Evolutionary conservation across 257 asterid genomes (phyloP), one percentile per base, ranked within the genome.

Genomic region (Petunia secreta): DNA sequence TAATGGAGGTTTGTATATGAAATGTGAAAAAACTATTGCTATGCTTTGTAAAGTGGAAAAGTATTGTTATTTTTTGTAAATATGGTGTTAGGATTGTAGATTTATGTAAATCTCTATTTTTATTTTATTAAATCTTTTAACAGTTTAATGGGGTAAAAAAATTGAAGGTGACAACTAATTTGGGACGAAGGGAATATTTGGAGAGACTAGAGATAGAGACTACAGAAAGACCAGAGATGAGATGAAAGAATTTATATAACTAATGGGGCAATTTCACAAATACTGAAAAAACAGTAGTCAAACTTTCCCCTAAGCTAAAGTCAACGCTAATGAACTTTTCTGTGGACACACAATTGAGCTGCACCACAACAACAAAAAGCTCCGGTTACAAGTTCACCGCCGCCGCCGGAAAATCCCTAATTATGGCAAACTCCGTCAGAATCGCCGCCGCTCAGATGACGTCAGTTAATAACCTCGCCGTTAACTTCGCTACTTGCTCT

Each of bases 371-470:
- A 25, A 25, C 39, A 2, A 59, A 3, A 60, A 60, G 8, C 16
- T 44, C 3, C 77, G 34, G 1, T 11, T 48, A 5, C 10, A 34
- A 50, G 3, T 34, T 34, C 77, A 5, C 62, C 11, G 44, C 38
- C 50, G 44, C 75, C 75, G 81, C 86, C 83, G 82, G 82, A 69
- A 79, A 83, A 13, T 75, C 63, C 40, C 80, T 85, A 85, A 63
- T 84, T 80, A 92, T 92, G 98, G 91, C 92, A 65, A 87, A 41
- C 86, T 80, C 91, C 36, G 80, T 90, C 62, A 89, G 96, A 76
- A 84, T 95, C 78, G 98, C 97, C 84, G 97, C 98, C 52, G 98
- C 96, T 40, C 99, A 95, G 88, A 93, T 95, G 98, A 95, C 98
- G 77, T 93, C 98, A 65, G 78, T 91, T 86, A 93, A 91, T 74